Conservation (phyloP, 192 early-diverging fungal species). For the Backusella parvicylindrica region DNA sequence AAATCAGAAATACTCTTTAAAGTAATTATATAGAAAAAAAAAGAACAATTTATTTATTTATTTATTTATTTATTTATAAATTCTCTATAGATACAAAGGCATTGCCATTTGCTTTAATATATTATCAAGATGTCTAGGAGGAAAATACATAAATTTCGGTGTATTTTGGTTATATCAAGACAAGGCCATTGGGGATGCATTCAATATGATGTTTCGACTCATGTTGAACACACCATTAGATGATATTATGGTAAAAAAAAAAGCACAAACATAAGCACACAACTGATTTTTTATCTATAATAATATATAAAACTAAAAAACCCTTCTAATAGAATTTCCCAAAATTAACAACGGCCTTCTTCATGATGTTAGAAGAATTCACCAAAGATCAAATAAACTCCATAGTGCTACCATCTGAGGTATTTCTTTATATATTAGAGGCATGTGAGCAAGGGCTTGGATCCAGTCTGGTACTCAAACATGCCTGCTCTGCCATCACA, state of each 20-base stretch:
- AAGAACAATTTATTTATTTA: neutral
- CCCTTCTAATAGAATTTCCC: slow-evolving; percentile 54
- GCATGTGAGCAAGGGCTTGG: slow-evolving; percentile 69
- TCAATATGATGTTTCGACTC: slow-evolving; percentile 60
- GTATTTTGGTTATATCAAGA: slow-evolving; percentile 88
- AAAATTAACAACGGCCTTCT: slow-evolving; percentile 57
- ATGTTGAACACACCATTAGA: slow-evolving; percentile 67
- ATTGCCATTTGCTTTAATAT: slow-evolving; percentile 73
- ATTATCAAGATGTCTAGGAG: slow-evolving; percentile 61
- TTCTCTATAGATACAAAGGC: slow-evolving; percentile 62
- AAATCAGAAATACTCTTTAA: slow-evolving; percentile 14
- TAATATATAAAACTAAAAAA: neutral
- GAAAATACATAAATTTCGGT: slow-evolving; percentile 87
- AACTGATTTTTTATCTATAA: too few relatives aligned
- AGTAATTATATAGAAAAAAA: slow-evolving; percentile 1
- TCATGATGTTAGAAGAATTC: slow-evolving; percentile 66
- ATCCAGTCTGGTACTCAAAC: slow-evolving; percentile 48
- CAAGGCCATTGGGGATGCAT: slow-evolving; percentile 62
- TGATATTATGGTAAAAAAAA: slow-evolving; percentile 61
- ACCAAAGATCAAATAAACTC: slow-evolving; percentile 63
- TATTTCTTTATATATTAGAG: slow-evolving; percentile 69
- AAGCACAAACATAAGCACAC: neutral
- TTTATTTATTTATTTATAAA: neutral
- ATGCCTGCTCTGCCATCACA: slow-evolving; percentile 70
- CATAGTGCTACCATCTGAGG: slow-evolving; percentile 48